These are phyloP conservation scores for Aspergillus pseudoterreus DNA, from an alignment of 2,329 filamentous ascomycete species.

Conservation along the genomic window DNA sequence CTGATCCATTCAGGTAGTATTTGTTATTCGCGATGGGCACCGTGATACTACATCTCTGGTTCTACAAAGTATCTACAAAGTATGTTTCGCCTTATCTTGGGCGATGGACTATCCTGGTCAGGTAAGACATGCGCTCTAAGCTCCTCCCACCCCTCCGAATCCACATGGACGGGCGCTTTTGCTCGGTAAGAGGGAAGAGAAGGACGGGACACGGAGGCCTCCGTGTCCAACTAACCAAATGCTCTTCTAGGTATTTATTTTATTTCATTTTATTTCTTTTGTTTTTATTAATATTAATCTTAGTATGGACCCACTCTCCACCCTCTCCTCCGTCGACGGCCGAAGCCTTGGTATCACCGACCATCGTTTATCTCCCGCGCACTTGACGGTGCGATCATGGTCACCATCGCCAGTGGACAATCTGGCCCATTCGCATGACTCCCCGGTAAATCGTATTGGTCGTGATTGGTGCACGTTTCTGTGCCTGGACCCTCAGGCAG, in stretches of 20 bases:
- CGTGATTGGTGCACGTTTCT: background rate
- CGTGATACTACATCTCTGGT: background rate
- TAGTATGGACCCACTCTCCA: background rate
- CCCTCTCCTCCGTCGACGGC: background rate
- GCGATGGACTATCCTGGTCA: background rate
- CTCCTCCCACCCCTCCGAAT: background rate
- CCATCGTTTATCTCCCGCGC: constrained; percentile 3
- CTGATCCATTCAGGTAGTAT: background rate
- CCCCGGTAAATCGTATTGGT: no score
- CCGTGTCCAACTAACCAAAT: constrained; percentile 3
- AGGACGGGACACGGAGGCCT: constrained; percentile 7
- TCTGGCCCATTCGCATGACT: no score
- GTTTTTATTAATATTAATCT: background rate
- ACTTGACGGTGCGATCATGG: background rate
- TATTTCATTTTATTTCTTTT: background rate
- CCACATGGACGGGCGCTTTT: background rate
- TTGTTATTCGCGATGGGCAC: background rate
- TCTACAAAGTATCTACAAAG: background rate
- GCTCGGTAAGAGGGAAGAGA: constrained; percentile 5
- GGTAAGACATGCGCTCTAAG: constrained; percentile 3
- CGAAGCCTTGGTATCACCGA: background rate
- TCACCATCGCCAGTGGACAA: background rate
- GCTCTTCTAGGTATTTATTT: background rate
- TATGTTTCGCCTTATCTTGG: background rate
- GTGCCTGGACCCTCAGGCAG: background rate